These are phyloP conservation scores for Tricholoma matsutake DNA, from an alignment of 768 basidiomycete genomes.

Conservation along the genomic window DNA sequence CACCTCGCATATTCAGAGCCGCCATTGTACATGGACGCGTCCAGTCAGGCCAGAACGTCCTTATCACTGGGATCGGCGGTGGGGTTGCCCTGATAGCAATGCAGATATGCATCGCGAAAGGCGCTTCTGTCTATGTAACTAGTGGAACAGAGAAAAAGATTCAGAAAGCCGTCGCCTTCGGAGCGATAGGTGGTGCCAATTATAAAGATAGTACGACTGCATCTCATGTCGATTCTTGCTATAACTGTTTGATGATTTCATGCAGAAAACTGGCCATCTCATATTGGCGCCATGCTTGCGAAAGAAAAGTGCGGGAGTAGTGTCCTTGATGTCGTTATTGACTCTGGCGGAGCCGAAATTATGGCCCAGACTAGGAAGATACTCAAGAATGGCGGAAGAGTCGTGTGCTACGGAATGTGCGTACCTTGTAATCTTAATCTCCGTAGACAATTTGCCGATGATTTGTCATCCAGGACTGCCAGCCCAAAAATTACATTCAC, in stretches of 20 bases:
- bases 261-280: constrained; percentile 50
- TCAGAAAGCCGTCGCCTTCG: constrained; percentile 56
- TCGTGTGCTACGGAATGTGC: constrained; percentile 69
- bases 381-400: constrained; percentile 54
- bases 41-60: constrained; percentile 60
- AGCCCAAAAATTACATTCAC: constrained; percentile 58
- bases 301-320: constrained; percentile 22
- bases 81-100: constrained; percentile 78
- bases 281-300: constrained; percentile 42
- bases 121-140: constrained; percentile 82
- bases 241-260: neutral
- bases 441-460: neutral
- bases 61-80: constrained; percentile 82
- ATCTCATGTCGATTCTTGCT: neutral
- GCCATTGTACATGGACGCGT: constrained; percentile 64
- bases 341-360: constrained; percentile 69
- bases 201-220: constrained; percentile 61
- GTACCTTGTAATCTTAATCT: constrained; percentile 13
- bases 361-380: constrained; percentile 44
- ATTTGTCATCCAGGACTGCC: constrained; percentile 50
- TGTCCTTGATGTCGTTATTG: constrained; percentile 59
- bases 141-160: constrained; percentile 72
- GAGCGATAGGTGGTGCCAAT: constrained; percentile 73
- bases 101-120: constrained; percentile 71
- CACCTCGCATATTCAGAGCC: constrained; percentile 41